These are phyloP conservation scores for Sordariomycetes sp. DNA, from an alignment of 2,329 filamentous ascomycete genomes.

Conservation along the genomic window DNA sequence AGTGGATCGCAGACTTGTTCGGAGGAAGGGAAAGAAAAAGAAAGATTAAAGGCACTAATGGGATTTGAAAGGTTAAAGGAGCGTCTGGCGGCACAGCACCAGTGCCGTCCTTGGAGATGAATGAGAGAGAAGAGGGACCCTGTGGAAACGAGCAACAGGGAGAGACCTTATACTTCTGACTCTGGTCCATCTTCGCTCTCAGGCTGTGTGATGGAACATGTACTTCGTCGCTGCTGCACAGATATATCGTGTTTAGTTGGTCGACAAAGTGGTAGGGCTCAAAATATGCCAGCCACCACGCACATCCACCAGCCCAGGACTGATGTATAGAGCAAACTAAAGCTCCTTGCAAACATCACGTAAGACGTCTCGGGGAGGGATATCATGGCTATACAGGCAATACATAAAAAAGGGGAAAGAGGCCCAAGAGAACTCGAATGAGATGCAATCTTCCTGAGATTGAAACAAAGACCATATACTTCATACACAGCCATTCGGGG, in stretches of 20 bases:
- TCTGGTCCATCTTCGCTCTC: background rate
- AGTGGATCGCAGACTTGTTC: background rate
- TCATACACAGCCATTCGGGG: constrained; percentile 15
- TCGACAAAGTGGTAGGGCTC: background rate
- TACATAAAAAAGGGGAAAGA: background rate
- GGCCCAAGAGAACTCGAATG: background rate
- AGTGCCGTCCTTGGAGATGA: background rate
- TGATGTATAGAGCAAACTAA: background rate
- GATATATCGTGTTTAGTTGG: background rate
- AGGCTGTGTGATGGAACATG: background rate
- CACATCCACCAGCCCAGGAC: background rate
- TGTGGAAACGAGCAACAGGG: background rate
- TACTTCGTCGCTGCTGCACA: background rate
- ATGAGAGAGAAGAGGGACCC: background rate
- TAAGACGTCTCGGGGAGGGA: background rate
- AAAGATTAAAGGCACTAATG: background rate
- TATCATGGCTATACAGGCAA: background rate
- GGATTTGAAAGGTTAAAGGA: background rate
- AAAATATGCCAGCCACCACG: background rate
- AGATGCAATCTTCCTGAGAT: background rate
- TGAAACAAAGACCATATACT: no score
- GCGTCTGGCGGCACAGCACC: background rate
- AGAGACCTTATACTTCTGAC: background rate
- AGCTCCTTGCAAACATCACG: background rate
- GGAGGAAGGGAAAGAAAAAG: background rate